phyloP scores from a whole-genome alignment of 768 basidiomycete species.

The Suillus sp. region DNA sequence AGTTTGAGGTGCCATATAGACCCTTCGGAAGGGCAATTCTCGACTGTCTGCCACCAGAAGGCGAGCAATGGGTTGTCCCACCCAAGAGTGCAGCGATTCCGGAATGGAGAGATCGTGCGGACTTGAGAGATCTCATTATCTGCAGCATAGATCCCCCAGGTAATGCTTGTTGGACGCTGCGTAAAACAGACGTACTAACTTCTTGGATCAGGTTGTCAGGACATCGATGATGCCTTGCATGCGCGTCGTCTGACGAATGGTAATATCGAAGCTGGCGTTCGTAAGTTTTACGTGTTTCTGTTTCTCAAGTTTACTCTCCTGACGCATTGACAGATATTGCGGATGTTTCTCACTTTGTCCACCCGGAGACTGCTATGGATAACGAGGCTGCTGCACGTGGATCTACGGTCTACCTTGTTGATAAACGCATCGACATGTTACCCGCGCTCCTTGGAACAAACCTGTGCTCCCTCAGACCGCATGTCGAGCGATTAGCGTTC shows the following conservation, averaged over 20 bases:
- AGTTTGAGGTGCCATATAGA: conserved; percentile 94
- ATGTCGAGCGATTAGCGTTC: conserved; percentile 94
- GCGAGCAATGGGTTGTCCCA: conserved; percentile 92
- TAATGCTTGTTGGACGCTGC: conserved; percentile 30
- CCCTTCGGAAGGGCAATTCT: conserved; percentile 96
- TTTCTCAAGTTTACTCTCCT: conserved; percentile 5
- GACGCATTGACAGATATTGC: conserved; percentile 76
- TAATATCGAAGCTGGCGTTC: conserved; percentile 96
- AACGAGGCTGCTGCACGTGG: conserved; percentile 93
- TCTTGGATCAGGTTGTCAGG: conserved; percentile 74
- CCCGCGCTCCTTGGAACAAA: conserved; percentile 93
- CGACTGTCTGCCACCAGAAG: conserved; percentile 86
- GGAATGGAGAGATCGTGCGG: conserved; percentile 84
- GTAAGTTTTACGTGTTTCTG: conserved; percentile 55
- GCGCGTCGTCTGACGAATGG: conserved; percentile 86
- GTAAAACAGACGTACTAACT: conserved; percentile 13
- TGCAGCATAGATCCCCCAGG: conserved; percentile 98
- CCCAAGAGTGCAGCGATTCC: conserved; percentile 55
- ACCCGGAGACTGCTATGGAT: conserved; percentile 93
- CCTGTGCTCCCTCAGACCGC: conserved; percentile 87
- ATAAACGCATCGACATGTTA: conserved; percentile 99
- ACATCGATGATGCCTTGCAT: conserved; percentile 98
- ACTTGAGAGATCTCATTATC: conserved; percentile 80
- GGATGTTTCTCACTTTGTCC: conserved; percentile 96
- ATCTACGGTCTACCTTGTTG: conserved; percentile 96